Percentiles rank a stretch among this genome's conserved stretches.
phyloP scores from a whole-genome alignment of 208 protist species.

The Phytomonas sp. region DNA sequence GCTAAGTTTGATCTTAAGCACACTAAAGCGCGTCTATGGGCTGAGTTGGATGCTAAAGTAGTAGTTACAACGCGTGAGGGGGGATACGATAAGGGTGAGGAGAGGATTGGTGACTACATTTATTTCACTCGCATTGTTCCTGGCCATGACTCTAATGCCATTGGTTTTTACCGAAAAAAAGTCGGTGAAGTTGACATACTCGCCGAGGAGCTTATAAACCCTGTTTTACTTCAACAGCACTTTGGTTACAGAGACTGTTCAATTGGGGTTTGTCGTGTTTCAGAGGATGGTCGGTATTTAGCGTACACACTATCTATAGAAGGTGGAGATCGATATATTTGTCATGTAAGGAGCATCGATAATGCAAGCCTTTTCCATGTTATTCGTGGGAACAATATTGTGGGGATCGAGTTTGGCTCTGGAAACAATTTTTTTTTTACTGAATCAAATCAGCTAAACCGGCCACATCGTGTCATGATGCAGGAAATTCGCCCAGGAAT shows the following conservation, averaged over 20 bases:
- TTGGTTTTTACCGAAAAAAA: slow-evolving; percentile 87
- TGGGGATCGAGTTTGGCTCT: slow-evolving; percentile 86
- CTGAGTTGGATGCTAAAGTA: slow-evolving; percentile 80
- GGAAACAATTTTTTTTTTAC: slow-evolving; percentile 86
- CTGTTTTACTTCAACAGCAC: slow-evolving; percentile 67
- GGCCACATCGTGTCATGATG: slow-evolving; percentile 81
- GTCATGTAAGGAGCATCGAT: slow-evolving; percentile 85
- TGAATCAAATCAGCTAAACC: slow-evolving; percentile 84
- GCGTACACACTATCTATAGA: slow-evolving; percentile 88
- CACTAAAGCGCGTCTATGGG: slow-evolving; percentile 71
- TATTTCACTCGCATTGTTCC: slow-evolving; percentile 84
- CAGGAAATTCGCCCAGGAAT: slow-evolving; percentile 85
- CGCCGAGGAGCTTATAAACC: slow-evolving; percentile 89
- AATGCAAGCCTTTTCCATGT: slow-evolving; percentile 86
- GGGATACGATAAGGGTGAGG: slow-evolving; percentile 88
- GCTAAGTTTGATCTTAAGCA: slow-evolving; percentile 84
- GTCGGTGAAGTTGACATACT: slow-evolving; percentile 80
- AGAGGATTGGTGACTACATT: slow-evolving; percentile 84
- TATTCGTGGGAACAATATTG: slow-evolving; percentile 86
- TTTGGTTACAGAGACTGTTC: slow-evolving; percentile 86
- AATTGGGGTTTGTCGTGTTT: slow-evolving; percentile 84
- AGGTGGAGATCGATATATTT: slow-evolving; percentile 85
- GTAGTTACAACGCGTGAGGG: slow-evolving; percentile 79
- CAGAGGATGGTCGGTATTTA: slow-evolving; percentile 79
- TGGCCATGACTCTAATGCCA: slow-evolving; percentile 52